These are phyloP conservation scores for Xylaria sp. DNA, from an alignment of 495 filamentous ascomycete genomes.

Conservation along the genomic window DNA sequence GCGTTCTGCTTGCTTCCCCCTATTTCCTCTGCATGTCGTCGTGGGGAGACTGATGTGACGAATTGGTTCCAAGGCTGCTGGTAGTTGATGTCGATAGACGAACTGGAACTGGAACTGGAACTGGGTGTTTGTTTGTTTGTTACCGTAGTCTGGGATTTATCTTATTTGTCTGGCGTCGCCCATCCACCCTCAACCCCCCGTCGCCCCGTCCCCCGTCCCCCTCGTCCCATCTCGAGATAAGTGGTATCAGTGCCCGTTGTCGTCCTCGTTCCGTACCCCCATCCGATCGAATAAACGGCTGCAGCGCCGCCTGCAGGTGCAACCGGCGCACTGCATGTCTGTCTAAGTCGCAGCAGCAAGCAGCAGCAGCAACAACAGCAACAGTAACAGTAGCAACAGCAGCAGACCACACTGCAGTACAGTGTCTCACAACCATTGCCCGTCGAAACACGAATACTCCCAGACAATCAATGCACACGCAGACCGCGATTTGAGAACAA, in stretches of 20 bases:
- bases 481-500: constrained; percentile 11
- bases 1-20: constrained; percentile 28
- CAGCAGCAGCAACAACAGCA: too few relatives aligned
- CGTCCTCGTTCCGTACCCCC: constrained; percentile 37
- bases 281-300: constrained; percentile 42
- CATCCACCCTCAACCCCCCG: constrained; percentile 6
- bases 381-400: too few relatives aligned
- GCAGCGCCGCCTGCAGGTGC: constrained; percentile 43
- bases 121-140: too few relatives aligned
- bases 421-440: constrained; percentile 39
- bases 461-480: constrained; percentile 16
- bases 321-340: constrained; percentile 42
- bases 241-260: constrained; percentile 16
- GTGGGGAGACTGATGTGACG: constrained; percentile 10
- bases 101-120: too few relatives aligned
- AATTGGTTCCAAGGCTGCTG: neutral
- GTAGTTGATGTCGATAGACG: constrained; percentile 7
- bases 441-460: constrained; percentile 34
- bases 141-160: constrained; percentile 22
- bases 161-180: constrained; percentile 21
- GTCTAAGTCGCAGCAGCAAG: constrained; percentile 35
- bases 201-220: constrained; percentile 13
- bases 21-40: constrained; percentile 15
- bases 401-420: constrained; percentile 21
- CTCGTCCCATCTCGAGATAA: constrained; percentile 26